Evolutionary conservation across 768 basidiomycete genomes (phyloP), one percentile per base, ranked within the genome.

Genomic region (Russula abietina): DNA sequence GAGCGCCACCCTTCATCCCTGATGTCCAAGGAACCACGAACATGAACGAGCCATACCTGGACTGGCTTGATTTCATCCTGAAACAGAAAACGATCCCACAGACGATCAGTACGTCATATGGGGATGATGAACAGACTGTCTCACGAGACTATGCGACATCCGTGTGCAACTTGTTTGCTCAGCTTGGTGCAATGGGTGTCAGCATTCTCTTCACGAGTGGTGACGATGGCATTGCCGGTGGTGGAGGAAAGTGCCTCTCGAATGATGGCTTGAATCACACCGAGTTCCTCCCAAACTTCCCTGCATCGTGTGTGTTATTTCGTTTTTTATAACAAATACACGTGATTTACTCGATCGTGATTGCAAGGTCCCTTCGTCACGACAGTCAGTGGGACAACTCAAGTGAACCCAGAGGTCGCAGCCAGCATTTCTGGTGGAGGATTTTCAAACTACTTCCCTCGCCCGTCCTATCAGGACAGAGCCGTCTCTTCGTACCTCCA

Each of bases 171-270:
- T n/a, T n/a, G n/a, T n/a, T n/a, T n/a, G n/a, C n/a, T n/a, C 80
- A 83, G 66, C 80, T 88, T 49, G 86, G 87, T 32, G 75, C 79
- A 38, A 76, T 76, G 26, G 87, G 87, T 14, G 81, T 77, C 55
- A 83, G 80, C 38, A 75, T 83, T 32, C 77, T 87, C 74, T 87
- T 86, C 76, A 81, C 81, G 41, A 83, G 81, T 57, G 87, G 87
- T 43, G 86, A 87, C 65, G 72, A 69, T 56, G 86, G 85, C 46
- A 85, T 87, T 45, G 86, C 86, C 45, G 82, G 72, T 14, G 85
- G 1, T 33, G 32, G 32, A 78, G 62, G 32, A 32, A n/a, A n/a
- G n/a, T 88, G 86, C 70, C 54, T 58, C 24, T 69, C 73, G n/a
- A n/a, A n/a, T n/a, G n/a, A n/a, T n/a, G n/a, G n/a, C n/a, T n/a